Evolutionary conservation across 305 asterid species (phyloP).

Genomic region (Fraxinus albicans): DNA sequence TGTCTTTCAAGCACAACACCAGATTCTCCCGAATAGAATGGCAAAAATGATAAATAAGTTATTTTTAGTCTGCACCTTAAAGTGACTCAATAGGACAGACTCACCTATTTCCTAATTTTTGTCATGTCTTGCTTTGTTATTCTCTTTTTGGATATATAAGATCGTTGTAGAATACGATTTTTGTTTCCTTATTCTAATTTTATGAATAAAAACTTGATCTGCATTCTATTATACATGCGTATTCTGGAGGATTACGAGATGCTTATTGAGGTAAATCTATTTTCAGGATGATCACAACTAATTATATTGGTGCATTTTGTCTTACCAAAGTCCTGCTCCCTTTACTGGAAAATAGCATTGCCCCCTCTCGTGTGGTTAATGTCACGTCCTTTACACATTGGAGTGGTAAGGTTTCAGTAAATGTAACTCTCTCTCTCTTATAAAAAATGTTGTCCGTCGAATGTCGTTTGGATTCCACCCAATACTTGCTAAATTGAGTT

Average conservation of each 20-base stretch:
- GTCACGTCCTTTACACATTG: constrained; percentile 88
- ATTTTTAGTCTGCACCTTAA: not conserved
- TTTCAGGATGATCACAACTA: constrained; percentile 88
- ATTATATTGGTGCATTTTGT: constrained; percentile 84
- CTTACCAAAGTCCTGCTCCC: constrained; percentile 73
- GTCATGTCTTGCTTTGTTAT: not conserved
- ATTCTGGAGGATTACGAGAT: not conserved
- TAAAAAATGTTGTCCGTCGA: not conserved
- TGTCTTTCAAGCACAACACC: not conserved
- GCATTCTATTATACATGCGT: not conserved
- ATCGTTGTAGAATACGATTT: not conserved
- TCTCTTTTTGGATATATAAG: not conserved
- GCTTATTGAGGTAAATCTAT: constrained; percentile 8
- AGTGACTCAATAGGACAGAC: not conserved
- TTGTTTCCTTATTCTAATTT: not conserved
- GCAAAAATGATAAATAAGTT: not conserved
- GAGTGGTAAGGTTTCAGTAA: constrained; percentile 47
- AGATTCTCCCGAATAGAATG: not conserved
- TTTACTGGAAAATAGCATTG: constrained; percentile 65
- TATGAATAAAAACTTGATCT: not conserved
- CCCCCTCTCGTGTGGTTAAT: constrained; percentile 79
- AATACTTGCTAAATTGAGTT: not conserved
- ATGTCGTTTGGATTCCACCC: not conserved
- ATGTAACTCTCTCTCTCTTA: not conserved
- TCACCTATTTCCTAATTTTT: not conserved